phyloP scores from a whole-genome alignment of 495 filamentous ascomycete species.

The Podospora australis region DNA sequence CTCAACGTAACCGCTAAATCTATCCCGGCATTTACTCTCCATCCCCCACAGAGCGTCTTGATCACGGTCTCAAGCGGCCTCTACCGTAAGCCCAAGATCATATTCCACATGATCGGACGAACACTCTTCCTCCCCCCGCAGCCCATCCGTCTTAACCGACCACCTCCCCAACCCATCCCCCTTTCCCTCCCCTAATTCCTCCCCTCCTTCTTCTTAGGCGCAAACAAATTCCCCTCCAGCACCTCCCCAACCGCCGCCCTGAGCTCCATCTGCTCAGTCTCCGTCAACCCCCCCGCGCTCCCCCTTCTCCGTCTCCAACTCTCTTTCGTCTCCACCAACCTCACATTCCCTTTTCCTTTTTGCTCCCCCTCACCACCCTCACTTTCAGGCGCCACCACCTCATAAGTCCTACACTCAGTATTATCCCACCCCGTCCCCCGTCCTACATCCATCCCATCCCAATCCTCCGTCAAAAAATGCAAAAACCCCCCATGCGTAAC shows the following conservation, averaged over 20 bases:
- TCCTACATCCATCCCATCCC: conserved; percentile 53
- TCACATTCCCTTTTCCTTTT: no score
- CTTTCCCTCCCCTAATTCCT: background rate
- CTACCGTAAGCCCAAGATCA: no score
- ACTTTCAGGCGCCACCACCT: conserved; percentile 42
- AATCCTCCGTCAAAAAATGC: conserved; percentile 78
- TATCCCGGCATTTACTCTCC: no score
- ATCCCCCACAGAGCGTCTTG: no score
- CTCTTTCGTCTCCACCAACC: conserved; percentile 52
- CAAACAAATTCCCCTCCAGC: conserved; percentile 24
- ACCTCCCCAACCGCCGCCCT: conserved; percentile 22
- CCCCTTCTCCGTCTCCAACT: conserved; percentile 50
- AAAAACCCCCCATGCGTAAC: conserved; percentile 45
- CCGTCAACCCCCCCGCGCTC: conserved; percentile 39
- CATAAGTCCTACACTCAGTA: conserved; percentile 72
- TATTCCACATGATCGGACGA: no score
- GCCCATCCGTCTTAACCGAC: no score
- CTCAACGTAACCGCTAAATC: no score
- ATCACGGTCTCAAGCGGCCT: no score
- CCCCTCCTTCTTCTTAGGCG: background rate
- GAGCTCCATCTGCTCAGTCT: conserved; percentile 38
- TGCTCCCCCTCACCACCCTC: conserved; percentile 55
- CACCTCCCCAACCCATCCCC: background rate
- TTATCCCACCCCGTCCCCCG: conserved; percentile 78
- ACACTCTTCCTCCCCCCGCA: no score